Percentiles rank a stretch among this genome's conserved stretches.
These are phyloP conservation scores for Neospermospora avenae DNA, from an alignment of 2,329 filamentous ascomycete species.

Conservation along the genomic window DNA sequence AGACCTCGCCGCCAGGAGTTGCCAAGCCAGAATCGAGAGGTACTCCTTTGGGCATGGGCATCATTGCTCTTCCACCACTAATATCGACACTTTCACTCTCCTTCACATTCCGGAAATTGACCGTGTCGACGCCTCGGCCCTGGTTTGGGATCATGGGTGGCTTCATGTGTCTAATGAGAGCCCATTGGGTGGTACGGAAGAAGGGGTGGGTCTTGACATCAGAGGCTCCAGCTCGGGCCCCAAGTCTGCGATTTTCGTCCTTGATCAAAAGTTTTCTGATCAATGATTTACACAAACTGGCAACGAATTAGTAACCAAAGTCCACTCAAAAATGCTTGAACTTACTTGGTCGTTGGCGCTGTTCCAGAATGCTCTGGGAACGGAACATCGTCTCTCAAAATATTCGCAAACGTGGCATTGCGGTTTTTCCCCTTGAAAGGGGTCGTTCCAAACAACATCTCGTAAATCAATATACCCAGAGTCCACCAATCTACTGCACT, in stretches of 20 bases:
- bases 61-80: conserved; percentile 50
- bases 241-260: conserved; percentile 89
- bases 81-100: conserved; percentile 95
- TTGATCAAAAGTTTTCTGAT: conserved; percentile 98
- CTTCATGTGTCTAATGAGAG: conserved; percentile 94
- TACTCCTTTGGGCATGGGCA: conserved; percentile 64
- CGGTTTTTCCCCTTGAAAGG: conserved; percentile 99
- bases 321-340: conserved; percentile 20
- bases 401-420: conserved; percentile 97
- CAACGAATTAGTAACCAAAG: conserved; percentile 33
- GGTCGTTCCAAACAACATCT: conserved; percentile 98
- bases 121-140: conserved; percentile 84
- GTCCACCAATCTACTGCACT: conserved; percentile 99
- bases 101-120: conserved; percentile 98
- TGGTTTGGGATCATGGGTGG: conserved; percentile 94
- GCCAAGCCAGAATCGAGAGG: conserved; percentile 81
- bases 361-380: conserved; percentile 86
- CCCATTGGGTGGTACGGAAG: conserved; percentile 96
- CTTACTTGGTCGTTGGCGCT: conserved; percentile 89
- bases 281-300: conserved; percentile 88
- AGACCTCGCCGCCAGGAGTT: conserved; percentile 77
- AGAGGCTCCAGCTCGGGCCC: conserved; percentile 89
- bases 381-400: conserved; percentile 88
- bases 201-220: conserved; percentile 97
- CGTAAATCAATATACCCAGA: conserved; percentile 92